Conservation (phyloP, 176 grass and related monocot species). For the Thinopyrum elongatum region DNA sequence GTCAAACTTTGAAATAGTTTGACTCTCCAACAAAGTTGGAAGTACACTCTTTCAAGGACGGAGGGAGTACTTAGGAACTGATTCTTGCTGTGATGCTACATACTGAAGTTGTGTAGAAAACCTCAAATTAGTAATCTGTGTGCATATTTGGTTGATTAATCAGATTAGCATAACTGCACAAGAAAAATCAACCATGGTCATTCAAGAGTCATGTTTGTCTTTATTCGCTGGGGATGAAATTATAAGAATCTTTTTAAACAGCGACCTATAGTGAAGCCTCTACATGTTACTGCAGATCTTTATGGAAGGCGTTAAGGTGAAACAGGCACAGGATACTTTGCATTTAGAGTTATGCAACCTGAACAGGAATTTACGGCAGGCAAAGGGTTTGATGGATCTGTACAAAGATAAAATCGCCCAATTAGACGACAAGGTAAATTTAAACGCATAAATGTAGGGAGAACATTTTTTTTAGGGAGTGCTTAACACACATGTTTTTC, state of each 20-base stretch:
- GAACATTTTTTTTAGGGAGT: not conserved
- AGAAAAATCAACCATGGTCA: not conserved
- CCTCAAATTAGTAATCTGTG: not conserved
- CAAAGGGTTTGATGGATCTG: conserved; percentile 60
- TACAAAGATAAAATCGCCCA: conserved; percentile 54
- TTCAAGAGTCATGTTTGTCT: not conserved
- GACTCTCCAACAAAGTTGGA: too few species aligned
- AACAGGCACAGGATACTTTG: conserved; percentile 54
- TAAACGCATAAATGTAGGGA: not conserved
- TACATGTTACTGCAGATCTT: conserved; percentile 56
- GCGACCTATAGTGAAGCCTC: not conserved
- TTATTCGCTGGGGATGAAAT: not conserved
- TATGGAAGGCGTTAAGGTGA: conserved; percentile 70
- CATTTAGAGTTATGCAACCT: conserved; percentile 46
- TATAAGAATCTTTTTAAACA: not conserved
- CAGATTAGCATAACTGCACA: not conserved
- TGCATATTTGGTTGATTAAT: conserved; percentile 10
- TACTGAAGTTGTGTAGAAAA: not conserved
- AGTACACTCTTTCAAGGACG: too few species aligned
- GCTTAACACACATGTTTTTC: conserved; percentile 17
- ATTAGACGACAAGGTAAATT: conserved; percentile 70
- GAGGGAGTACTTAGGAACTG: too few species aligned
- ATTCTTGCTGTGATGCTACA: not conserved
- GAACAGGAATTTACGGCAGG: conserved; percentile 58
- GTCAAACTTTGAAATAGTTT: too few species aligned